Evolutionary conservation across 192 early-diverging fungal species (phyloP), one percentile per base, ranked within the genome.

Genomic region (Gaertneriomyces sp.): DNA sequence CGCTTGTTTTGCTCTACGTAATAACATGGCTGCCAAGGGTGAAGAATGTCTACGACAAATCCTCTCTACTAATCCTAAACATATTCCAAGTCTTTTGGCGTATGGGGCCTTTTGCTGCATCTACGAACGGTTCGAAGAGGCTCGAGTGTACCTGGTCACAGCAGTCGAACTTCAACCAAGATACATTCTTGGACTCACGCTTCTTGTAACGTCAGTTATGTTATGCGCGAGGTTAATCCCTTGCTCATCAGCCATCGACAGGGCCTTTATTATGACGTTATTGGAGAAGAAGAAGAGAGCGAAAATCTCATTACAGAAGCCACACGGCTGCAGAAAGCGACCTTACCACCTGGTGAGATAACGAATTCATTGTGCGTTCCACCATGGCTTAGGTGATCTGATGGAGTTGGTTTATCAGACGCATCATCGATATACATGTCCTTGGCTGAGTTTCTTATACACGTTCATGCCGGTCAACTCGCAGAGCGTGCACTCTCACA

Each of bases 31-130:
- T 0, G 66, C 62, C 9, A 78, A 77, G 63, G 84, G 79, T 20
- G 76, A 79, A 9, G 84, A 86, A 61, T 82, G 81, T 61, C 80
- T 84, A 59, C 70, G 74, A 43, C 80, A 84, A 53, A 77, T 86
- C 41, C 60, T 86, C 17, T 46, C 72, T 14, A 45, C 75, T 39
- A 81, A 84, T 56, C 46, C 77, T n/a, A 77, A 77, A 42, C 81
- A 84, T 65, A 78, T 84, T 33, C 80, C 79, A 42, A 79, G 79
- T 53, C 63, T 86, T 8, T 61, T 82, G 5, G 80, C 78, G 4
- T 79, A 77, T 45, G 80, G 81, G 1, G 50, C 80, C 7, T 71
- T 79, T 52, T 77, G 79, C 65, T 64, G 70, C 40, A 57, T 73
- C 25, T 53, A 70, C 49, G 78, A 83, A 53, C 60, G 72, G 14